Evolutionary conservation across 257 asterid species (phyloP), one percentile per base, ranked within the genome.

Genomic region (Orobanche coerulescens): DNA sequence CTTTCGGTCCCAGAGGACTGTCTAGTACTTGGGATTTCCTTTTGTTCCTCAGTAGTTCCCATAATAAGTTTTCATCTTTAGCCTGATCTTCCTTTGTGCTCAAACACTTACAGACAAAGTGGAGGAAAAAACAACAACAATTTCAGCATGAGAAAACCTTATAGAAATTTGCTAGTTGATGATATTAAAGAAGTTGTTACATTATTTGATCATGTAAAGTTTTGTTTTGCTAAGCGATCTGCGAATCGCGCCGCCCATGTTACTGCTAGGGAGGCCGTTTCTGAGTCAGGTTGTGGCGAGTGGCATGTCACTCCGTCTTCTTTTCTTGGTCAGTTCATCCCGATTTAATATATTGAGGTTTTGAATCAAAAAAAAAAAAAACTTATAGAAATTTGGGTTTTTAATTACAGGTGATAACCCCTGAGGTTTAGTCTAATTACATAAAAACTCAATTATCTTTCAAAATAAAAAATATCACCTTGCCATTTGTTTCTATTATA

Each of bases 31-130:
- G 75, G 49, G 72, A 47, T 66, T 81, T 81, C 81, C 90, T 78
- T 69, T 74, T 85, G 72, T 67, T 80, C 58, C 76, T 74, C 51
- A 82, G 87, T 8, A 82, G 58, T 30, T 82, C 82, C 96, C 89
- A 79, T 31, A 81, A 36, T 55, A 79, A 64, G 64, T 48, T 73
- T 20, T 82, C 89, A 25, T 76, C 89, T 69, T 75, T 78, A 11
- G 75, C 72, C 43, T 70, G 81, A 78, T 81, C 82, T 46, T 66
- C 75, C 47, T 70, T 74, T 51, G 19, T 50, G 50, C 12, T 22
- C 22, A 50, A 34, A 65, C 59, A 39, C 79, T 81, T 67, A n/a
- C 57, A 50, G 26, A 16, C 18, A 5, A 30, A 39, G 30, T 11
- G 4, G 1, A 53, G 33, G 34, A 43, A 52, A 11, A 8, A 28